These are phyloP conservation scores for Pseudozyma flocculosa DNA, from an alignment of 1,284 basidiomycete genomes.

Conservation along the genomic window DNA sequence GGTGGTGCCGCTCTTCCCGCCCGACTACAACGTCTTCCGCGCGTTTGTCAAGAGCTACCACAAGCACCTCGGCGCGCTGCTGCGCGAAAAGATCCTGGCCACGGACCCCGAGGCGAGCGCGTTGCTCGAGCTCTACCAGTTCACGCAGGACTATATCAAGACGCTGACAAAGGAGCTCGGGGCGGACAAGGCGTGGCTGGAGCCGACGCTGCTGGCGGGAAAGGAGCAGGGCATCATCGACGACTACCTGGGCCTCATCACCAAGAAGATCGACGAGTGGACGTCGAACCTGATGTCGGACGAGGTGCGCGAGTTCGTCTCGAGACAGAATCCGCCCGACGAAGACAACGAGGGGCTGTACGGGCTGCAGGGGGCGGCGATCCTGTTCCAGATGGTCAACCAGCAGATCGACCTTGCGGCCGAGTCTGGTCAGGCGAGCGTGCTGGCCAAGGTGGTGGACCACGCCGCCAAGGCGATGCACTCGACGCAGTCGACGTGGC, in stretches of 20 bases:
- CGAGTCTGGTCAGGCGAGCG: constrained; percentile 91
- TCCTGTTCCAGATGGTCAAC: constrained; percentile 95
- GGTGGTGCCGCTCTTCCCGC: constrained; percentile 86
- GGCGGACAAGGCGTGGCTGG: constrained; percentile 64
- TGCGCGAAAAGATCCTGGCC: constrained; percentile 72
- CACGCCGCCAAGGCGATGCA: constrained; percentile 89
- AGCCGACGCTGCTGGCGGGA: constrained; percentile 77
- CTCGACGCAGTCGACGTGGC: constrained; percentile 84
- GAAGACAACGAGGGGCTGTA: constrained; percentile 84
- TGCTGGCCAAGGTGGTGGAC: constrained; percentile 84
- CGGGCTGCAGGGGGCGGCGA: constrained; percentile 86
- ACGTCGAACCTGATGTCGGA: constrained; percentile 88
- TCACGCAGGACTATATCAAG: constrained; percentile 91
- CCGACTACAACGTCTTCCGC: constrained; percentile 81
- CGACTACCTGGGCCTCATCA: constrained; percentile 89
- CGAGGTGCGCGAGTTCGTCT: constrained; percentile 80
- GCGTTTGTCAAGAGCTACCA: constrained; percentile 89
- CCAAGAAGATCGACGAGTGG: constrained; percentile 97
- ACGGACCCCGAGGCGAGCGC: constrained; percentile 79
- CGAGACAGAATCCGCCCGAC: constrained; percentile 82
- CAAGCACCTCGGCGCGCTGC: constrained; percentile 75
- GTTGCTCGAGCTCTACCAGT: constrained; percentile 81
- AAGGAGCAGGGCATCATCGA: constrained; percentile 91
- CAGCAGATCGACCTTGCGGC: constrained; percentile 93
- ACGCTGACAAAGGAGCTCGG: constrained; percentile 87